These are phyloP conservation scores for Pythium monospermum DNA, from an alignment of 352 stramenopile species.

Conservation along the genomic window DNA sequence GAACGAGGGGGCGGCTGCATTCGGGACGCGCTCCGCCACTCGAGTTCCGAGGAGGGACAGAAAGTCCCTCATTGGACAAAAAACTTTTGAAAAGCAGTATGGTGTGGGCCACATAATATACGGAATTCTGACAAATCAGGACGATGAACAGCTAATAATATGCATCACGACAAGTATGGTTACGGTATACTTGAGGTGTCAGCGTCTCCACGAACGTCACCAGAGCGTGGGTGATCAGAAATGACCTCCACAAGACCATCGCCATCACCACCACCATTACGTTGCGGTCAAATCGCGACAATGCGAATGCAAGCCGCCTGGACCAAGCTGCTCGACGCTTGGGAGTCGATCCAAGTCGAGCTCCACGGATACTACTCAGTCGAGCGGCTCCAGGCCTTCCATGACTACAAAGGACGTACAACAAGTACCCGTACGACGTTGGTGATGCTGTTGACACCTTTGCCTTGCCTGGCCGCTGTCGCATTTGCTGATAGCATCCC, in stretches of 20 bases:
- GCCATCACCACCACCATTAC: too few species aligned
- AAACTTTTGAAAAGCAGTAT: slow-evolving; percentile 1
- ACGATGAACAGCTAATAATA: too few species aligned
- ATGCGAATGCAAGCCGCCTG: not conserved
- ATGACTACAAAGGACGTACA: not conserved
- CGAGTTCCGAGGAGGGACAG: slow-evolving; percentile 6
- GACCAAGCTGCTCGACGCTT: not conserved
- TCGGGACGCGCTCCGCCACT: slow-evolving; percentile 8
- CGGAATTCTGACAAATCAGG: too few species aligned
- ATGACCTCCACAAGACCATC: too few species aligned
- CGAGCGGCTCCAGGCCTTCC: slow-evolving; percentile 5
- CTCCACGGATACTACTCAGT: slow-evolving; percentile 17
- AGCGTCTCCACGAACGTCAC: too few species aligned
- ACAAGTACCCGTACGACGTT: not conserved
- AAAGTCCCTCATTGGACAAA: slow-evolving; percentile 7
- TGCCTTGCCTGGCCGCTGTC: slow-evolving; percentile 8
- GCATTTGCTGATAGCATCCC: slow-evolving; percentile 9
- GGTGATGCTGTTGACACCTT: slow-evolving; percentile 4
- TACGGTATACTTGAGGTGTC: too few species aligned
- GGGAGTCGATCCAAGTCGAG: slow-evolving; percentile 17
- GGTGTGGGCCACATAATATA: slow-evolving; percentile 1
- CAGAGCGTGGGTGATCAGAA: too few species aligned
- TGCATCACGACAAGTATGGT: too few species aligned
- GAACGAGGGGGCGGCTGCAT: not conserved
- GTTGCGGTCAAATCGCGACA: too few species aligned